Percentiles rank a stretch among this genome's conserved stretches.
Conservation (phyloP, 1,139 yeast genomes). For the Magnusiomyces ingens region DNA sequence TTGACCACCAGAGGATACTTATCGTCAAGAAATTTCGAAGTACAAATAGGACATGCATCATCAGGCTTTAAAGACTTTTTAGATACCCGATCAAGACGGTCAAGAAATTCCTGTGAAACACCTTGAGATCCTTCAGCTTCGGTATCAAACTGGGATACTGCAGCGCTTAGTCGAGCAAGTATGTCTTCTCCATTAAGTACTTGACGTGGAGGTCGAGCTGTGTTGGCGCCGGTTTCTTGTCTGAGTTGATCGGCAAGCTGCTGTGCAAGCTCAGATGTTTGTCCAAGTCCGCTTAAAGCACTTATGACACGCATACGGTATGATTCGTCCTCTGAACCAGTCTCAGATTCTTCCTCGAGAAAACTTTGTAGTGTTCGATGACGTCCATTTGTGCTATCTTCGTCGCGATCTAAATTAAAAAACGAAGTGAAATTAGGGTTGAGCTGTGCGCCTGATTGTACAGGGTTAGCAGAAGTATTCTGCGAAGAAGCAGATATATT, state of each 20-base stretch:
- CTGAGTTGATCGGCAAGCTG: neutral
- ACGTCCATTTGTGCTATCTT: neutral
- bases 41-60: conserved; percentile 80
- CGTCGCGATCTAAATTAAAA: conserved; percentile 9
- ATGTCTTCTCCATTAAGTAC: neutral
- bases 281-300: no score
- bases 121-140: conserved; percentile 38
- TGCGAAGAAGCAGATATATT: conserved; percentile 9
- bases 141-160: neutral
- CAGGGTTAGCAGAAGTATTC: conserved; percentile 1
- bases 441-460: conserved; percentile 2
- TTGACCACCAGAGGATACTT: conserved; percentile 72
- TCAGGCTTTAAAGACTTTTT: conserved; percentile 43
- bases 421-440: conserved; percentile 10
- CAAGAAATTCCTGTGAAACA: conserved; percentile 63
- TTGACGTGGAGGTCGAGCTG: conserved; percentile 2
- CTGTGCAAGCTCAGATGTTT: conserved; percentile 1
- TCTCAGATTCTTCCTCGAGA: no score
- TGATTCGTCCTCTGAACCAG: no score
- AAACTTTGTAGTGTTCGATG: no score
- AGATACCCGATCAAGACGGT: conserved; percentile 65
- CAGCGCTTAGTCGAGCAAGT: neutral
- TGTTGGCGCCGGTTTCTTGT: neutral
- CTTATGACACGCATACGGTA: no score
- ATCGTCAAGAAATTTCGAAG: conserved; percentile 63